These are phyloP conservation scores for Didymella arachidicola DNA, from an alignment of 2,329 filamentous ascomycete species.

Conservation along the genomic window DNA sequence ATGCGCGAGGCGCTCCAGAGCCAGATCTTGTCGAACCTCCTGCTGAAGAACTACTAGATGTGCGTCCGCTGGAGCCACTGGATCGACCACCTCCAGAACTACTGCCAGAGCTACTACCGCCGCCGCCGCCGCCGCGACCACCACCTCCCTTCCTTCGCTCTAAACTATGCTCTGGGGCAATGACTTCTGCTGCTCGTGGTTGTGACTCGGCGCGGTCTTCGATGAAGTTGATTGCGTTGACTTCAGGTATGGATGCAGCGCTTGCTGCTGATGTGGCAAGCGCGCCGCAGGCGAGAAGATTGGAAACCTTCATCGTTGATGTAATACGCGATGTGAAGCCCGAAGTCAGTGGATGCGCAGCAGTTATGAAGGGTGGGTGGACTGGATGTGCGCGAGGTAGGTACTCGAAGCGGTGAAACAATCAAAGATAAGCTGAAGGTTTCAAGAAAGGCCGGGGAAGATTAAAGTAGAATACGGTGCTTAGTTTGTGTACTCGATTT, in stretches of 20 bases:
- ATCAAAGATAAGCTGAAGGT: not conserved
- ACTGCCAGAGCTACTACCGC: constrained; percentile 22
- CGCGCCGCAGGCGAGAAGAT: constrained; percentile 33
- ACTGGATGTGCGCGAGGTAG: constrained; percentile 9
- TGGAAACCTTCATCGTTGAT: constrained; percentile 38
- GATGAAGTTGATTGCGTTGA: constrained; percentile 34
- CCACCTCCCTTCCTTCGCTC: constrained; percentile 51
- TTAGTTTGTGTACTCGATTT: constrained; percentile 7
- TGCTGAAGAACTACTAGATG: constrained; percentile 37
- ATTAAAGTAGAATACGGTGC: not conserved
- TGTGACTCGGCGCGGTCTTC: constrained; percentile 28
- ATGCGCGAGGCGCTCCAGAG: constrained; percentile 64
- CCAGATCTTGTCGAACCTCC: constrained; percentile 62
- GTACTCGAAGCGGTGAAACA: constrained; percentile 7
- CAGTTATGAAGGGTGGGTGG: not conserved
- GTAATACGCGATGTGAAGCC: not conserved
- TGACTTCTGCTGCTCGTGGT: constrained; percentile 31
- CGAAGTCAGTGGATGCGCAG: not conserved
- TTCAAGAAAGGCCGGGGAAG: not conserved
- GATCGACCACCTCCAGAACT: constrained; percentile 20
- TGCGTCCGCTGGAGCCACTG: constrained; percentile 29
- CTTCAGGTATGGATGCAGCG: constrained; percentile 41
- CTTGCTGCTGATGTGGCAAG: constrained; percentile 33
- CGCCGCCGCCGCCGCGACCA: constrained; percentile 39
- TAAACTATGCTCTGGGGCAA: constrained; percentile 45